phyloP scores from a whole-genome alignment of 345 rosid species.

The Rubroshorea leprosula region DNA sequence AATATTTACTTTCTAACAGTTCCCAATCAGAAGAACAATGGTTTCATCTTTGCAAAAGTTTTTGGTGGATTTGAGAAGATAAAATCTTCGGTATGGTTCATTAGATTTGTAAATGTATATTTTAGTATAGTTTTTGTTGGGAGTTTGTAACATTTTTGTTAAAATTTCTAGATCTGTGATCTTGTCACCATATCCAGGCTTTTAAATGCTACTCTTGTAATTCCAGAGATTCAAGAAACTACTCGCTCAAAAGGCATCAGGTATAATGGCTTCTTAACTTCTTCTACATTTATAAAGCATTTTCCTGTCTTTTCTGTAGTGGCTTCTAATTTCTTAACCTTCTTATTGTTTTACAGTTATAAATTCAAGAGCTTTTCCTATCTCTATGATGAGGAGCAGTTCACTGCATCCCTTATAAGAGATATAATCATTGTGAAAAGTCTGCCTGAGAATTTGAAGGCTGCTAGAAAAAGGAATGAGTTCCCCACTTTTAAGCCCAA shows the following conservation, averaged over 20 bases:
- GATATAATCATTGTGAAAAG: conserved; percentile 63
- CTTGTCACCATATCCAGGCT: conserved; percentile 99
- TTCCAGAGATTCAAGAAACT: conserved; percentile 97
- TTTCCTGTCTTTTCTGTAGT: background rate
- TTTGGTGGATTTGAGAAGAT: conserved; percentile 95
- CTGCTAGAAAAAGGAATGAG: conserved; percentile 65
- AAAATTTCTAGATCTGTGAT: conserved; percentile 97
- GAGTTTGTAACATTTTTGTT: conserved; percentile 43
- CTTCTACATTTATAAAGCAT: background rate
- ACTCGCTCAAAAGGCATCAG: conserved; percentile 89
- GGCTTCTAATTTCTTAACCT: conserved; percentile 12
- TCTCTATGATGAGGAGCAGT: conserved; percentile 87
- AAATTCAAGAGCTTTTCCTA: conserved; percentile 96
- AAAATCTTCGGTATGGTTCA: conserved; percentile 68
- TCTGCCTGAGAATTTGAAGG: conserved; percentile 79
- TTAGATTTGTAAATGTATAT: conserved; percentile 10
- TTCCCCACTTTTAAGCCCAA: conserved; percentile 72
- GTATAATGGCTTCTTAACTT: conserved; percentile 31
- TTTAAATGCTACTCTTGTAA: conserved; percentile 98
- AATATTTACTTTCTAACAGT: conserved; percentile 7
- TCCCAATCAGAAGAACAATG: conserved; percentile 44
- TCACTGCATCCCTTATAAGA: conserved; percentile 79
- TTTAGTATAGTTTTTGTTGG: conserved; percentile 10
- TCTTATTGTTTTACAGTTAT: conserved; percentile 36
- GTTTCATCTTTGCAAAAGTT: conserved; percentile 84